Evolutionary conservation across 345 rosid species (phyloP), one percentile per base, ranked within the genome.

Genomic region (Corymbia maculata): DNA sequence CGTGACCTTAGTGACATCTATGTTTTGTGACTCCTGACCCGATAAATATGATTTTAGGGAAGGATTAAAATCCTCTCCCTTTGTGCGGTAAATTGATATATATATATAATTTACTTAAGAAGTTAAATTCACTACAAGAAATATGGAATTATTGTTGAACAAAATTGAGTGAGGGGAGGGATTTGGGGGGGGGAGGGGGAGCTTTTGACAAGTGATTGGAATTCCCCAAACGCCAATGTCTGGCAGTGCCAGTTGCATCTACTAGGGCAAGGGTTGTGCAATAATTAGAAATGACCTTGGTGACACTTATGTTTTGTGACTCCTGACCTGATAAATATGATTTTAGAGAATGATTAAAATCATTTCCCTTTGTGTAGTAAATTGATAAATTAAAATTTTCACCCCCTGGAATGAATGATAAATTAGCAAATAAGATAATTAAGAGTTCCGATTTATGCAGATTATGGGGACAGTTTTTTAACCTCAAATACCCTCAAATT

Each of bases 361-460:
- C 4, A 2, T n/a, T 19, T 64, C 75, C 75, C 2, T 64, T 3
- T 64, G 4, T 0, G 75, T 9, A 2, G 19, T 64, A n/a, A 28
- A 28, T 4, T 61, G 8, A 61, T 30, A 26, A 24, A 59, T 26
- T 59, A 26, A 11, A 1, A 0, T 59, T 59, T 52, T 52, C 66
- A 52, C 66, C 28, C 68, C 14, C 26, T 59, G 24, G 11, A 24
- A 59, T 59, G 3, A 26, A 26, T 26, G 66, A 59, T 11, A 2
- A 30, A 8, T 59, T 9, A 61, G 0, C 28, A 61, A 61, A 61
- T 61, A 3, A 26, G 0, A 0, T 61, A 61, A 26, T 26, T 3
- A 7, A 61, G 68, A 3, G 1, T 26, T 61, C 7, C 8, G 0
- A 3, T 28, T 26, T 26, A 12, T 7, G 5, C 14, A 28, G 0